Conservation (phyloP, 768 basidiomycete genomes). For the Hypsizygus marmoreus region DNA sequence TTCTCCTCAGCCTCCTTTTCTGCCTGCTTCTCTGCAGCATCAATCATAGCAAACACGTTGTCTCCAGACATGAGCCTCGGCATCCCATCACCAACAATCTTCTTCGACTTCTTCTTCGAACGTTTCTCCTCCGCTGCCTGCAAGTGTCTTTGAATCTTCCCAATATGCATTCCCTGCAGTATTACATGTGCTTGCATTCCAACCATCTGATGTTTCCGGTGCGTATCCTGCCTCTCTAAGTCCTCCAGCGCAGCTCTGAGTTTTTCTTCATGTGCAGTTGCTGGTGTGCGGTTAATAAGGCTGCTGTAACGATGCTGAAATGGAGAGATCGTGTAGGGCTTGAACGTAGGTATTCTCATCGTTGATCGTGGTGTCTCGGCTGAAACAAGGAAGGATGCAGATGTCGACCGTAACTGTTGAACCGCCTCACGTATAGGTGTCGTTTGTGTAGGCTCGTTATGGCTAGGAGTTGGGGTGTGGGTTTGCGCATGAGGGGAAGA, state of each 20-base stretch:
- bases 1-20: conserved; percentile 11
- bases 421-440: conserved; percentile 1
- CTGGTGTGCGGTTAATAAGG: not conserved
- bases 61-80: conserved; percentile 21
- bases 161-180: conserved; percentile 12
- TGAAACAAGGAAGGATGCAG: conserved; percentile 2
- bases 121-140: conserved; percentile 23
- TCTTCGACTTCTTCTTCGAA: conserved; percentile 12
- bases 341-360: not conserved
- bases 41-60: conserved; percentile 20
- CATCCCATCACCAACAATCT: conserved; percentile 25
- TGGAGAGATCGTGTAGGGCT: not conserved
- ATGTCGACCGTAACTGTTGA: not conserved
- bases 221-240: not conserved
- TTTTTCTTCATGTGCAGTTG: not conserved
- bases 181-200: not conserved
- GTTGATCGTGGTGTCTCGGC: not conserved
- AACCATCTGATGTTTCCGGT: not conserved
- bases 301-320: not conserved
- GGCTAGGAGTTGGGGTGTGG: no score
- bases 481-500: no score
- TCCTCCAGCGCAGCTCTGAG: not conserved
- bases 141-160: conserved; percentile 19
- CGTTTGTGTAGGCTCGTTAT: no score
- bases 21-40: conserved; percentile 8